These are phyloP conservation scores for Boletus tomentosulus DNA, from an alignment of 768 basidiomycete species.

Conservation along the genomic window DNA sequence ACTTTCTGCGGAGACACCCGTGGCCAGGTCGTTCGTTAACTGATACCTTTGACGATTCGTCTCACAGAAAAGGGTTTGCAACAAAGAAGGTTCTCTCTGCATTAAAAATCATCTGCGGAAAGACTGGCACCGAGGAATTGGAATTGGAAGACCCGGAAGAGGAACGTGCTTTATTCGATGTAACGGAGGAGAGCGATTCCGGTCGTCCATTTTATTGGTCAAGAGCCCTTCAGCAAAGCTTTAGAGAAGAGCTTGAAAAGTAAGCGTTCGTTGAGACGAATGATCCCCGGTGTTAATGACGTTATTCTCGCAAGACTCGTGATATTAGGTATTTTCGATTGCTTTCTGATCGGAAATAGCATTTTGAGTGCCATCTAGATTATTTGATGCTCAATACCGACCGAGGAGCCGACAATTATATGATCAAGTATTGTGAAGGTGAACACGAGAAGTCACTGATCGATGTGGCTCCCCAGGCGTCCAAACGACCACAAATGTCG, in stretches of 20 bases:
- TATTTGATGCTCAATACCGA: conserved; percentile 93
- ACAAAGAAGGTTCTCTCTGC: conserved; percentile 66
- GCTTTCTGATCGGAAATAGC: background rate
- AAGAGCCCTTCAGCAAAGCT: conserved; percentile 69
- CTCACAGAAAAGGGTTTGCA: conserved; percentile 65
- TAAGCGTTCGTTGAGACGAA: conserved; percentile 31
- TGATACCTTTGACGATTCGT: conserved; percentile 83
- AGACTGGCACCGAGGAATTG: conserved; percentile 71
- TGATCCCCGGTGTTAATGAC: conserved; percentile 7
- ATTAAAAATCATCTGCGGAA: conserved; percentile 79
- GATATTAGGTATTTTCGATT: conserved; percentile 56
- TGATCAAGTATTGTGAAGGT: conserved; percentile 87
- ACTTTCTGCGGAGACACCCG: conserved; percentile 80
- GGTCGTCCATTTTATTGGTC: conserved; percentile 81
- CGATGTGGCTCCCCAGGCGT: conserved; percentile 73
- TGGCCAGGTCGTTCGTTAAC: conserved; percentile 83
- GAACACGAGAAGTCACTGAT: conserved; percentile 75
- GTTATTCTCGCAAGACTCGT: conserved; percentile 54
- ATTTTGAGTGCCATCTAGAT: conserved; percentile 41
- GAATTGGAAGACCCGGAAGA: conserved; percentile 76
- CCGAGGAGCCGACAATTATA: conserved; percentile 82
- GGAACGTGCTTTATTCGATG: conserved; percentile 64
- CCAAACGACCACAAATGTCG: conserved; percentile 63
- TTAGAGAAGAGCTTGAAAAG: conserved; percentile 88
- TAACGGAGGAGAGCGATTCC: conserved; percentile 51